phyloP scores from a whole-genome alignment of 2,329 filamentous ascomycete genomes.

The Microsporum ferrugineum region DNA sequence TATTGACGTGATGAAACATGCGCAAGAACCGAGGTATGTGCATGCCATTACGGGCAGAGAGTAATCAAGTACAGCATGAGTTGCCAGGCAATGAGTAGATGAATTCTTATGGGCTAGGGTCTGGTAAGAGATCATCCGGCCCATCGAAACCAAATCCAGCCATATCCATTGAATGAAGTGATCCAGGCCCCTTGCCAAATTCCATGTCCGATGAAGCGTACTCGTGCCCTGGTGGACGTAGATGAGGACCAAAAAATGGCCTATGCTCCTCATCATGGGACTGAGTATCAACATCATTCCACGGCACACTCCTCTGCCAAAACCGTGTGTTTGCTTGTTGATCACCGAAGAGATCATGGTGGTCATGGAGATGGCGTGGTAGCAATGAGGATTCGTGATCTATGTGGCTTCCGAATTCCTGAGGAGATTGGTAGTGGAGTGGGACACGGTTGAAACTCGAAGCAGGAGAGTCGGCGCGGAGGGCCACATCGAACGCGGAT shows the following conservation, averaged over 20 bases:
- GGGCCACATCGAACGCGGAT: constrained; percentile 35
- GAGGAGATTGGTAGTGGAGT: constrained; percentile 32
- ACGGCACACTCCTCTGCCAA: constrained; percentile 33
- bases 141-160: constrained; percentile 34
- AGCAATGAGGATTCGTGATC: constrained; percentile 19
- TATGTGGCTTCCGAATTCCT: constrained; percentile 30
- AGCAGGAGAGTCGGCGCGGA: constrained; percentile 33
- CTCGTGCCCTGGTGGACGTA: constrained; percentile 31
- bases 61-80: neutral
- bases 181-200: constrained; percentile 32
- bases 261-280: constrained; percentile 34
- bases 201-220: constrained; percentile 36
- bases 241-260: constrained; percentile 35
- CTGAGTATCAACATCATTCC: constrained; percentile 32
- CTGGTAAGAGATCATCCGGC: constrained; percentile 28
- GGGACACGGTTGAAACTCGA: constrained; percentile 35
- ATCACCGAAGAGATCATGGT: constrained; percentile 35
- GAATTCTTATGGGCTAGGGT: constrained; percentile 27
- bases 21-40: neutral
- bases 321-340: constrained; percentile 36
- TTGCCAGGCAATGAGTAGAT: neutral
- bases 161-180: constrained; percentile 36
- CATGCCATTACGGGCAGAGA: neutral
- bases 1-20: neutral
- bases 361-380: constrained; percentile 26